Evolutionary conservation across 2,329 filamentous ascomycete genomes (phyloP).

Genomic region (Pseudogymnoascus sp.): DNA sequence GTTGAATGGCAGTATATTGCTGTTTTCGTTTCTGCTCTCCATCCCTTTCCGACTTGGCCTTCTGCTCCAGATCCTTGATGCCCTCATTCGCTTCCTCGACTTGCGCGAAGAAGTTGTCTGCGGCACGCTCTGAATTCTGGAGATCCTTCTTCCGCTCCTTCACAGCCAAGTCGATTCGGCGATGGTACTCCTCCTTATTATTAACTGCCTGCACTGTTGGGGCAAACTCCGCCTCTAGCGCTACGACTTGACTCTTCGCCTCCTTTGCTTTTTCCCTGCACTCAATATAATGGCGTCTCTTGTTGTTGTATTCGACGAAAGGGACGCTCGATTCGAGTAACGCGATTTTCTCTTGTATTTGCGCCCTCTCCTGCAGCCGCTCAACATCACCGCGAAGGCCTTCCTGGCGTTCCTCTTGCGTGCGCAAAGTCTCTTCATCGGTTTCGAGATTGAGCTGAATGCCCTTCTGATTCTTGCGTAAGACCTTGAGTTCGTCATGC

Average conservation of each 20-base stretch:
- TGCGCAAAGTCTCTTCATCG: slow-evolving; percentile 56
- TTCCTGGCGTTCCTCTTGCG: slow-evolving; percentile 65
- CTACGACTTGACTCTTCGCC: slow-evolving; percentile 49
- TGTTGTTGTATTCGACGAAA: slow-evolving; percentile 56
- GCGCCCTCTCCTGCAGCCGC: slow-evolving; percentile 67
- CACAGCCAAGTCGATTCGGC: slow-evolving; percentile 49
- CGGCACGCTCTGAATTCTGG: slow-evolving; percentile 45
- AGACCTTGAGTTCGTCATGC: slow-evolving; percentile 66
- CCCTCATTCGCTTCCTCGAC: slow-evolving; percentile 37
- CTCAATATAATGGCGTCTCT: slow-evolving; percentile 40
- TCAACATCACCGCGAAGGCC: slow-evolving; percentile 75
- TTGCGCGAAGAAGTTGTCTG: slow-evolving; percentile 35
- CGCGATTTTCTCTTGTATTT: slow-evolving; percentile 56
- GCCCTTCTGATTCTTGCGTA: slow-evolving; percentile 63
- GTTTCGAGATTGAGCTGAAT: slow-evolving; percentile 50
- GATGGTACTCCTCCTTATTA: slow-evolving; percentile 60
- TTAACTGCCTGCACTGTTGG: slow-evolving; percentile 66
- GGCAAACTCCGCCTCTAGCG: slow-evolving; percentile 53
- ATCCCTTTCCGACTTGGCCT: slow-evolving; percentile 45
- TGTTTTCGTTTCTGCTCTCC: slow-evolving; percentile 41
- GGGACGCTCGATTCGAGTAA: slow-evolving; percentile 60
- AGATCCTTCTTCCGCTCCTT: slow-evolving; percentile 48
- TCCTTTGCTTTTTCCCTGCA: slow-evolving; percentile 49
- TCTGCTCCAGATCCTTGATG: slow-evolving; percentile 27
- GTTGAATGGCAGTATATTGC: slow-evolving; percentile 43